Evolutionary conservation across 139 green algal genomes (phyloP).

Genomic region (Coccomyxa sp.): DNA sequence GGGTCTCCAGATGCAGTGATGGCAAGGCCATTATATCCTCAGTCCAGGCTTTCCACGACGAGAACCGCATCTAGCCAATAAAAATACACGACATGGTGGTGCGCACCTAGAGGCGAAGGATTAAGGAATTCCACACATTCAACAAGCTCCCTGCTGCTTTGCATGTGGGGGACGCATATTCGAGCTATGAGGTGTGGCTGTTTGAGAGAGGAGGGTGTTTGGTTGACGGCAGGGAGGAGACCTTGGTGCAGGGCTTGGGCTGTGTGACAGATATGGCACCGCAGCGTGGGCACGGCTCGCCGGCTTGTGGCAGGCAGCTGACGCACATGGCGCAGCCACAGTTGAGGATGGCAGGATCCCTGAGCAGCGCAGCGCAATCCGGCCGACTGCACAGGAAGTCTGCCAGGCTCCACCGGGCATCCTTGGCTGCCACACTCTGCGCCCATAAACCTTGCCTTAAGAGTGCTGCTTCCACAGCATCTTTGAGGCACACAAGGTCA

Average conservation of each 20-base stretch:
- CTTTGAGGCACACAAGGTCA: neutral
- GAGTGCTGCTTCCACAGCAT: neutral
- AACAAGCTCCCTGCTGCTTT: too few species aligned
- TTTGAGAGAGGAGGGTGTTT: too few species aligned
- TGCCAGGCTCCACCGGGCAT: neutral
- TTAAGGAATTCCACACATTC: too few species aligned
- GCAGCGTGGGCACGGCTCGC: constrained; percentile 20
- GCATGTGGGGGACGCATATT: too few species aligned
- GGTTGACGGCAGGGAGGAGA: neutral
- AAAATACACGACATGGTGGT: too few species aligned
- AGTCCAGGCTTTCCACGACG: too few species aligned
- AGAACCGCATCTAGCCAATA: too few species aligned
- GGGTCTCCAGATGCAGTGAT: too few species aligned
- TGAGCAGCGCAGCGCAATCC: constrained; percentile 24
- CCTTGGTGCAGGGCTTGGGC: constrained; percentile 22
- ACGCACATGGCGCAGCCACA: constrained; percentile 36
- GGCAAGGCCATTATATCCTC: too few species aligned
- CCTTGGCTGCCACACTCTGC: neutral
- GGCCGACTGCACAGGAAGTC: constrained; percentile 24
- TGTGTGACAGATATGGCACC: neutral
- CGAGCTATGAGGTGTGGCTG: too few species aligned
- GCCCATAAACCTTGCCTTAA: neutral
- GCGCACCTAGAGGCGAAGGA: too few species aligned
- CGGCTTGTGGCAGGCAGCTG: neutral
- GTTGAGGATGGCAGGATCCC: constrained; percentile 31